These are phyloP conservation scores for Tulasnella sp. DNA, from an alignment of 768 basidiomycete species.

Conservation along the genomic window DNA sequence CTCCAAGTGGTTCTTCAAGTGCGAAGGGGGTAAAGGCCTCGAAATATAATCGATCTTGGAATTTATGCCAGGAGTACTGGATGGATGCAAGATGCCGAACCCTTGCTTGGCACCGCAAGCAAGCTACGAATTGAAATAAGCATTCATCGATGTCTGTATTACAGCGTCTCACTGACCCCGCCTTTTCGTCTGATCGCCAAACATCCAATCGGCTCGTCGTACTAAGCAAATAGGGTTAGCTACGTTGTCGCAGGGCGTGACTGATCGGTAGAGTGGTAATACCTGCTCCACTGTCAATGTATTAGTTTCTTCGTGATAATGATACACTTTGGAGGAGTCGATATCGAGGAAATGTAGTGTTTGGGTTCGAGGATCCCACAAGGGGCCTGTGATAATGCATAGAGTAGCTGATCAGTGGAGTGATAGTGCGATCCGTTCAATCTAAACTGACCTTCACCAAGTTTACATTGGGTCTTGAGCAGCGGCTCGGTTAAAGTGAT, in stretches of 20 bases:
- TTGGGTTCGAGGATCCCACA: conserved; percentile 43
- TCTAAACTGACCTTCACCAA: conserved; percentile 44
- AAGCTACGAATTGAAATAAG: conserved; percentile 29
- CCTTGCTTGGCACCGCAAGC: conserved; percentile 48
- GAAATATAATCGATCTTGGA: conserved; percentile 34
- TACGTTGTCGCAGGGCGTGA: conserved; percentile 39
- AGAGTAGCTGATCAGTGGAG: neutral
- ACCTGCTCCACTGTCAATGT: neutral
- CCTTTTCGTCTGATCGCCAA: conserved; percentile 39
- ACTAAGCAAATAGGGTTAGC: conserved; percentile 35
- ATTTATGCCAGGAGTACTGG: conserved; percentile 22
- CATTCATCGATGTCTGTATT: neutral
- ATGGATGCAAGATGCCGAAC: conserved; percentile 35
- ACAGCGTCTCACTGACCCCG: conserved; percentile 30
- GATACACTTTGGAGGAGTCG: conserved; percentile 36
- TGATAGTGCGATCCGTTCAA: neutral
- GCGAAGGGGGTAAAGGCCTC: conserved; percentile 36
- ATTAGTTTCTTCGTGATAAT: neutral
- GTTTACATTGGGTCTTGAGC: conserved; percentile 39
- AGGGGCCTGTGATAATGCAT: conserved; percentile 33
- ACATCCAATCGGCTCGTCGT: conserved; percentile 44
- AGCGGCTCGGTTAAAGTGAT: conserved; percentile 30
- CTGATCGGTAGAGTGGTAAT: conserved; percentile 14
- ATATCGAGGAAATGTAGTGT: conserved; percentile 61
- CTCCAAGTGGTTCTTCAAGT: conserved; percentile 25